These are phyloP conservation scores for Microsporum canis DNA, from an alignment of 2,329 filamentous ascomycete genomes.

Conservation along the genomic window DNA sequence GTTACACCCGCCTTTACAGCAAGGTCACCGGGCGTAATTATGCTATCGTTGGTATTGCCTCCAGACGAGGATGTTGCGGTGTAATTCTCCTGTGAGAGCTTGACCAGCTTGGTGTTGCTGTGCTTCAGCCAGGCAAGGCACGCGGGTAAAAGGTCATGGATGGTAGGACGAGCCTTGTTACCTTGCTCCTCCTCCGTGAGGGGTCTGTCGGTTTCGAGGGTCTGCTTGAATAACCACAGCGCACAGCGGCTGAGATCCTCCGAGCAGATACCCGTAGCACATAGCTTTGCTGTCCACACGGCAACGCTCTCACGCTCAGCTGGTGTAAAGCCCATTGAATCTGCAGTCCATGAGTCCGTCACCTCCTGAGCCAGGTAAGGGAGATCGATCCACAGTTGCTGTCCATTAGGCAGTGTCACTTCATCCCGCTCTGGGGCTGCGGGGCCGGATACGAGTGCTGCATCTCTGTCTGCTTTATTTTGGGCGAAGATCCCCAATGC, in stretches of 20 bases:
- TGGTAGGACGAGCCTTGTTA: background rate
- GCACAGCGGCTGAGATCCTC: background rate
- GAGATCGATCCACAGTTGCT: background rate
- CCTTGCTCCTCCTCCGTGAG: background rate
- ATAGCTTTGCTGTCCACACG: background rate
- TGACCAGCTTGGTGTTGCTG: conserved; percentile 1
- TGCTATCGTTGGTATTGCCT: background rate
- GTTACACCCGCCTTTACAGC: background rate
- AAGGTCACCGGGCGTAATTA: background rate
- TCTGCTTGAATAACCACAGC: background rate
- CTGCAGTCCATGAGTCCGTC: background rate
- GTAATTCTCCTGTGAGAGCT: background rate
- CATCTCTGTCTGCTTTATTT: background rate
- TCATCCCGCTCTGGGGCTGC: background rate
- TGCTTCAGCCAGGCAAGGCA: background rate
- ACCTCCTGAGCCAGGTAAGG: background rate
- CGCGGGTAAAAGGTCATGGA: background rate
- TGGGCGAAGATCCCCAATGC: background rate
- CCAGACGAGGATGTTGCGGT: background rate
- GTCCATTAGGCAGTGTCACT: background rate
- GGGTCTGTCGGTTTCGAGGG: background rate
- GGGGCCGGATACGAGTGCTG: background rate
- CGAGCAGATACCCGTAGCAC: background rate
- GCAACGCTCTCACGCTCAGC: background rate
- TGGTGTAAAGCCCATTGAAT: background rate